These are phyloP conservation scores for Setaria viridis DNA, from an alignment of 202 grass and related monocot species.

Conservation along the genomic window DNA sequence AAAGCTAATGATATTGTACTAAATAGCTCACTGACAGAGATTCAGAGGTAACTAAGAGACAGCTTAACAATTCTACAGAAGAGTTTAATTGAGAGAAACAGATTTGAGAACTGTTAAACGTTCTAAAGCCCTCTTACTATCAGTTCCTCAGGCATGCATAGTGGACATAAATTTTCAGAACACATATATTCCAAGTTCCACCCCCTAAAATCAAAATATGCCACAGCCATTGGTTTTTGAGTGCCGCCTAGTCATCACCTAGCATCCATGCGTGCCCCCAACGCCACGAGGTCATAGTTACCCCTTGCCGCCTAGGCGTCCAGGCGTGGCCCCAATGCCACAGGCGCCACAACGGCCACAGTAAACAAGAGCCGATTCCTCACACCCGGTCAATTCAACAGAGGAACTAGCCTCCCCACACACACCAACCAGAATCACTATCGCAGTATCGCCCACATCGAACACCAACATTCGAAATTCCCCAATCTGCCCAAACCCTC, in stretches of 20 bases:
- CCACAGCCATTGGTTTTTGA: too few species aligned
- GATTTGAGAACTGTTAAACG: neutral
- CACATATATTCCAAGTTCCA: neutral
- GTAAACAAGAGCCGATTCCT: neutral
- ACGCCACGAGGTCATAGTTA: too few species aligned
- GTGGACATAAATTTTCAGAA: neutral
- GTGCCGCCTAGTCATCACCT: too few species aligned
- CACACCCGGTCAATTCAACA: neutral
- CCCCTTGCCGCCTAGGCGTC: too few species aligned
- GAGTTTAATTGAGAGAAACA: neutral
- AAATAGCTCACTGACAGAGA: neutral
- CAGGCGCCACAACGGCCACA: neutral
- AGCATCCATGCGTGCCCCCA: too few species aligned
- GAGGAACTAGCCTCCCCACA: neutral
- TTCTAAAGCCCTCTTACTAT: neutral
- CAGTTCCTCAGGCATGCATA: neutral
- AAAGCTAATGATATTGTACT: neutral
- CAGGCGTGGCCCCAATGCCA: too few species aligned
- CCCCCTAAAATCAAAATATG: neutral
- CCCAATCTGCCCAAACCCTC: neutral
- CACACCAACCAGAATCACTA: too few species aligned
- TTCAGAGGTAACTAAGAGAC: neutral
- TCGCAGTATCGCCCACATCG: neutral
- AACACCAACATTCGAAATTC: neutral
- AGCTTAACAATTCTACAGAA: slow-evolving; percentile 1